phyloP scores from a whole-genome alignment of 1,284 basidiomycete genomes.

The Nidula niveotomentosa region DNA sequence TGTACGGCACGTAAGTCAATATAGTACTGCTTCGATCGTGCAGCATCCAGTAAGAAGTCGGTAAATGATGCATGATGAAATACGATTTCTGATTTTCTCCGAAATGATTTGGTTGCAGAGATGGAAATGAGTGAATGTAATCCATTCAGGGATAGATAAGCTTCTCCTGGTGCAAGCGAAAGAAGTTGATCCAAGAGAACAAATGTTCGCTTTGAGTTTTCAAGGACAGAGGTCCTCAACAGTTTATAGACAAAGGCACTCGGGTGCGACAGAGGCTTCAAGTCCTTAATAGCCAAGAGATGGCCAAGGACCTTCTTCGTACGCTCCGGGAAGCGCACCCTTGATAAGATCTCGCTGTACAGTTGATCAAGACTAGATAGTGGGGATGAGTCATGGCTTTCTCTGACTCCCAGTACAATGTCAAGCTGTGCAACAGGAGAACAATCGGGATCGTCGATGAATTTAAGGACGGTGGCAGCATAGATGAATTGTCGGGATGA shows the following conservation, averaged over 20 bases:
- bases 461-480: constrained; percentile 11
- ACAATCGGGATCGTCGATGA: constrained; percentile 5
- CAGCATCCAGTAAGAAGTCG: background rate
- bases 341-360: constrained; percentile 8
- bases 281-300: background rate
- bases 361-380: constrained; percentile 10
- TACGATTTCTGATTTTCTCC: background rate
- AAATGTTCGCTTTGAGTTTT: background rate
- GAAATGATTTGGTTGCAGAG: background rate
- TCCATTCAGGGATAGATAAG: background rate
- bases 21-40: background rate
- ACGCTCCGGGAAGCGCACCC: background rate
- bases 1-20: background rate
- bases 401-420: constrained; percentile 2
- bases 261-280: background rate
- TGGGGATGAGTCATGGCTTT: constrained; percentile 1
- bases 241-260: too few species aligned
- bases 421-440: constrained; percentile 6
- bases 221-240: too few species aligned
- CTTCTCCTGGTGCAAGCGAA: background rate
- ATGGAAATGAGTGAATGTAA: background rate
- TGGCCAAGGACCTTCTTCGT: background rate
- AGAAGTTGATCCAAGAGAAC: background rate
- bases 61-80: background rate
- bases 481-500: constrained; percentile 6